These are phyloP conservation scores for Karstenula rhodostoma DNA, from an alignment of 2,329 filamentous ascomycete genomes.

Conservation along the genomic window DNA sequence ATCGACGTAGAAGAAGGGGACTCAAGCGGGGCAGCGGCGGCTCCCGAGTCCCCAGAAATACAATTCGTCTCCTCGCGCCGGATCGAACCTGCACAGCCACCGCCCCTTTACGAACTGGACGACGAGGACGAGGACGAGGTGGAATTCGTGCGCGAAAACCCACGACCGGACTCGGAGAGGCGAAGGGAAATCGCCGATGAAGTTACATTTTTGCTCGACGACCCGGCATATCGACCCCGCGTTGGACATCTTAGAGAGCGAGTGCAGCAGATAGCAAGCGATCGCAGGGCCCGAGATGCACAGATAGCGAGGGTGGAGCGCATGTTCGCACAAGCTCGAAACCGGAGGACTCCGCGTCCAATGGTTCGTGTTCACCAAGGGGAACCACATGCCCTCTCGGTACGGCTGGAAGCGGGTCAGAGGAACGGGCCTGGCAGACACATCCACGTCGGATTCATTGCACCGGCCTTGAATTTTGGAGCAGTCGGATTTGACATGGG, in stretches of 20 bases:
- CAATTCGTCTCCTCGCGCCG: constrained; percentile 54
- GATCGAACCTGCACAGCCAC: constrained; percentile 30
- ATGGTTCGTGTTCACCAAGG: background rate
- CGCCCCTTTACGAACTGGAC: constrained; percentile 12
- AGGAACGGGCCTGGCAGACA: constrained; percentile 18
- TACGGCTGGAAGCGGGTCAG: background rate
- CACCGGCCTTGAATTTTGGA: constrained; percentile 50
- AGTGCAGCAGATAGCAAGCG: background rate
- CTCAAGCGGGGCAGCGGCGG: constrained; percentile 18
- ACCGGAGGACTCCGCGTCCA: background rate
- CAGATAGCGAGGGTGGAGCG: constrained; percentile 9
- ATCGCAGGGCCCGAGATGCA: background rate
- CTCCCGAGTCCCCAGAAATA: constrained; percentile 55
- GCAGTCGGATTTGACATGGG: constrained; percentile 56
- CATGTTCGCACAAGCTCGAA: background rate
- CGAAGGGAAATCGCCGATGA: constrained; percentile 22
- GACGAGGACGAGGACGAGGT: constrained; percentile 39
- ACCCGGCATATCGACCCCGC: constrained; percentile 15
- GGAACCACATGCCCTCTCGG: background rate
- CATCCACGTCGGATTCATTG: constrained; percentile 35
- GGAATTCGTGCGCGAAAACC: constrained; percentile 37
- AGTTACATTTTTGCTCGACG: constrained; percentile 30
- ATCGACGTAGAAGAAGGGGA: constrained; percentile 52
- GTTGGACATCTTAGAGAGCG: constrained; percentile 9
- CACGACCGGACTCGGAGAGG: constrained; percentile 32